Evolutionary conservation across 176 grass and related monocot genomes (phyloP), one percentile per base, ranked within the genome.

Genomic region (Musa itinerans): DNA sequence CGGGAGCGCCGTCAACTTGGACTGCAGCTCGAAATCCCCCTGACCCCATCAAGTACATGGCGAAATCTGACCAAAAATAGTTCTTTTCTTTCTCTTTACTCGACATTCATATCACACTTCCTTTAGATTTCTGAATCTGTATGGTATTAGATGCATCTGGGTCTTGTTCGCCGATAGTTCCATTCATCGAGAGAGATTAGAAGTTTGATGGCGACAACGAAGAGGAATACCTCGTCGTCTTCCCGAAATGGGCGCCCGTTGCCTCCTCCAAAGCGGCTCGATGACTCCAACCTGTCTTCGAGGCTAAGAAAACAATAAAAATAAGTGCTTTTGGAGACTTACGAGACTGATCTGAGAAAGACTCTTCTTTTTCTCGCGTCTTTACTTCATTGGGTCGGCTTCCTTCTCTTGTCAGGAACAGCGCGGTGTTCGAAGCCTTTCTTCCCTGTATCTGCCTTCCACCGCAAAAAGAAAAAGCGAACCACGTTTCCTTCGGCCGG

Each of bases 1-100:
- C 7, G 90, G 94, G 74, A 87, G 74, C 16, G 84, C 78, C 25
- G 53, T 86, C 74, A 59, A 63, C 68, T 69, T 68, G 71, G 82
- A 85, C 21, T 85, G 72, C 75, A 69, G 52, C 27, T 79, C 65
- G 73, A 83, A 77, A 75, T 65, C 24, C 53, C 77, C 50, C 53
- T 79, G 66, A 76, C 55, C 8, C 17, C 34, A 17, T 58, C 55
- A 7, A 17, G 17, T 5, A 5, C 55, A 16, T n/a, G 55, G 55
- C 17, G 55, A 61, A 43, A 61, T 61, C 23, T 15, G 12, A 25
- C 63, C 14, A n/a, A 26, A 27, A 26, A 13, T 29, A 1, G 8
- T 11, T 64, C 6, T 11, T 64, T 24, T 64, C 11, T 64, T 10
- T 8, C 34, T 43, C 34, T 43, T 43, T 6, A 43, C 21, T 24